phyloP scores from a whole-genome alignment of 352 stramenopile genomes.

The Pythium chondricola region DNA sequence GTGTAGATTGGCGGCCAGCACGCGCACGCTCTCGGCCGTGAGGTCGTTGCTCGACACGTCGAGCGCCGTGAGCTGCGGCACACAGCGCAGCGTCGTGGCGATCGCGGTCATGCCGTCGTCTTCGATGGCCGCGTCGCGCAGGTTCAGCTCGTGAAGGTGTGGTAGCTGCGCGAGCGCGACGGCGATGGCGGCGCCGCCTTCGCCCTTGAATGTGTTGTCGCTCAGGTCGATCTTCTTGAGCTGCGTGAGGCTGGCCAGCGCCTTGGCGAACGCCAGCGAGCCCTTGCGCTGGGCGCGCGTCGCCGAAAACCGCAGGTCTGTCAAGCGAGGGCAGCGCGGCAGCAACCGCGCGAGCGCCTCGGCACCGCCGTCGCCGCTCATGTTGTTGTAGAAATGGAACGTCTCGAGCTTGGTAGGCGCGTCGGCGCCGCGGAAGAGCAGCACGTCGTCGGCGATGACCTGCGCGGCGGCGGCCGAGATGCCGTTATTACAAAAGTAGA shows the following conservation, averaged over 20 bases:
- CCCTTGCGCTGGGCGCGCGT: conserved; percentile 85
- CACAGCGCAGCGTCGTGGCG: conserved; percentile 58
- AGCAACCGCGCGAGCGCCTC: conserved; percentile 85
- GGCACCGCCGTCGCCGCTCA: conserved; percentile 92
- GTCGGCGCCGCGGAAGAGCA: conserved; percentile 67
- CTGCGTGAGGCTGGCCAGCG: conserved; percentile 53
- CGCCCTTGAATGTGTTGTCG: conserved; percentile 92
- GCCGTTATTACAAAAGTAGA: conserved; percentile 95
- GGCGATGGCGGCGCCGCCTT: conserved; percentile 82
- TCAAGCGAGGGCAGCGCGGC: conserved; percentile 73
- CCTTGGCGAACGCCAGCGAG: conserved; percentile 83
- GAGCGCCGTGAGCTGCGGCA: conserved; percentile 50
- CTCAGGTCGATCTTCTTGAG: conserved; percentile 89
- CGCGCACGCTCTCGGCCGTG: conserved; percentile 53
- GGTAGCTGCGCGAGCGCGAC: conserved; percentile 63
- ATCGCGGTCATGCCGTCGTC: conserved; percentile 87
- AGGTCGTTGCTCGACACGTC: conserved; percentile 94
- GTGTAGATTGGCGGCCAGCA: conserved; percentile 38
- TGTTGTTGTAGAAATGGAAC: conserved; percentile 98
- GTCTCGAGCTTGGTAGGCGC: conserved; percentile 80
- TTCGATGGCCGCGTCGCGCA: conserved; percentile 88
- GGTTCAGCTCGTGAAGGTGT: conserved; percentile 80
- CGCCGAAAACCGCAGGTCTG: conserved; percentile 91
- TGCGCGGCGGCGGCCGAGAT: conserved; percentile 86
- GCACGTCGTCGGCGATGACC: conserved; percentile 83